phyloP scores from a whole-genome alignment of 345 rosid species.

The Rhizophora apiculata region DNA sequence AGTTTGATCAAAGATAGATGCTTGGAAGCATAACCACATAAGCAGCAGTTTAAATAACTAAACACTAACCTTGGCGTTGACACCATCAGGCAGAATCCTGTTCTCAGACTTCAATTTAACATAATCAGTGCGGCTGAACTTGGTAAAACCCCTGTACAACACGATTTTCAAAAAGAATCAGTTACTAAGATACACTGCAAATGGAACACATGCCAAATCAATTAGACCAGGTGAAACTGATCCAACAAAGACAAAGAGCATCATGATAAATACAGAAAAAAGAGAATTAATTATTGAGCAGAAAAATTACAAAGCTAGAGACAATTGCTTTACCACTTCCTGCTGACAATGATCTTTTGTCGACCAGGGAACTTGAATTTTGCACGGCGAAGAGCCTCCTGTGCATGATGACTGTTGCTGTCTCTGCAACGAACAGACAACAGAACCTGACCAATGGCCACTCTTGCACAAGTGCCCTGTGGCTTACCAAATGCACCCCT shows the following conservation, averaged over 20 bases:
- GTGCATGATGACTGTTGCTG: constrained; percentile 59
- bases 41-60: neutral
- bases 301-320: neutral
- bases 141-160: constrained; percentile 62
- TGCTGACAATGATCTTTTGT: constrained; percentile 76
- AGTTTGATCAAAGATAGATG: no score
- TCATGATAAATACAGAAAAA: neutral
- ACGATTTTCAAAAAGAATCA: neutral
- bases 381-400: constrained; percentile 78
- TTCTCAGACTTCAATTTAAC: constrained; percentile 55
- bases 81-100: constrained; percentile 60
- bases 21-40: neutral
- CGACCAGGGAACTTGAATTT: constrained; percentile 81
- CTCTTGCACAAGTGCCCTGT: constrained; percentile 66
- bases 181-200: no score
- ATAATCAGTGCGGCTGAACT: constrained; percentile 58
- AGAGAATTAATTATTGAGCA: neutral
- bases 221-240: no score
- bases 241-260: no score
- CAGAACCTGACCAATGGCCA: constrained; percentile 77
- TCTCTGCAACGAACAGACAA: constrained; percentile 78
- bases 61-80: constrained; percentile 60
- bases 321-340: constrained; percentile 49
- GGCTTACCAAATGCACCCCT: constrained; percentile 82
- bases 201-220: no score